Evolutionary conservation across 179 eudicot species (phyloP), one percentile per base, ranked within the genome.

Genomic region (Corrigiola litoralis): DNA sequence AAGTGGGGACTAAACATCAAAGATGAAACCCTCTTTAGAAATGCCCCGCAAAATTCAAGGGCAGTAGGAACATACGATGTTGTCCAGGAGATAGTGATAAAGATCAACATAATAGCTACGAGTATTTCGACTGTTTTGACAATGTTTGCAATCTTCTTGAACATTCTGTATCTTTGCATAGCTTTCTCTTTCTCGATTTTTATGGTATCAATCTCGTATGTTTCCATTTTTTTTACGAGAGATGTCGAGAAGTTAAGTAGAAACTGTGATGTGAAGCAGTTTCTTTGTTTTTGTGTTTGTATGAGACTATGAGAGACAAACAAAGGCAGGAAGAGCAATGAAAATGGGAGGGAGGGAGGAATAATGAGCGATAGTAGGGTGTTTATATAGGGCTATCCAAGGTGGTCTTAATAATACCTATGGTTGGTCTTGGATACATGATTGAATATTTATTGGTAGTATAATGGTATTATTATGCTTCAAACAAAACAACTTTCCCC

Each of bases 121-220:
- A 75, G 8, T 24, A 80, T 10, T 45, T 85, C 89, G 2, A 85
- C 31, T 23, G 77, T 3, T 5, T 64, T 71, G 9, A 77, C 54
- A 45, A 76, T 27, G 61, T 70, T 80, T 0, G 76, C 74, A 38
- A 82, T 38, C 31, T 67, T 80, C 2, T 51, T 74, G 71, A 81
- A 77, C 0, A 72, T 75, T 4, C 56, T 72, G 65, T 69, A 87
- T 25, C 83, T 69, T 7, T 55, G 72, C 77, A 81, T 75, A 58
- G 96, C 91, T 47, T 72, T 80, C 34, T 69, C 76, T 65, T 88
- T 88, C 72, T 84, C 92, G 4, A 76, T 29, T 46, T 80, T 73
- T 3, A 87, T 63, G 17, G 58, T 31, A 47, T 84, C 87, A 3
- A 72, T 21, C 61, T 56, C 47, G 46, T 37, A 46, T 6, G 72